A percentile compares a stretch with the other conserved stretches of the same genome.
Evolutionary conservation across 2,329 filamentous ascomycete genomes (phyloP).

Genomic region (Fusarium veterinarium): DNA sequence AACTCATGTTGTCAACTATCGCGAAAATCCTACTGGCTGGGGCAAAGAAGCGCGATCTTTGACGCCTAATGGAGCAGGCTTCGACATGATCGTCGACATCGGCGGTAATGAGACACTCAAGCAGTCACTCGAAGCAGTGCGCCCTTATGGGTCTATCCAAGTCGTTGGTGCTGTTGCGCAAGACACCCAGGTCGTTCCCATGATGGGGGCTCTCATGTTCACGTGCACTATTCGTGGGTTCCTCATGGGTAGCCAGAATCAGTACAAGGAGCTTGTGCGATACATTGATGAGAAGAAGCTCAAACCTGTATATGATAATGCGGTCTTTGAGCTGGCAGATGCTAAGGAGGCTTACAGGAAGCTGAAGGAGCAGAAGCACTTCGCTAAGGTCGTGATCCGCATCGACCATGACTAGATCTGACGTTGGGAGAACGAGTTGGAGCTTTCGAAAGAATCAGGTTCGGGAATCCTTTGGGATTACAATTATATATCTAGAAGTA

Average conservation of each 20-base stretch:
- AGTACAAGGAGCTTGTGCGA: slow-evolving; percentile 46
- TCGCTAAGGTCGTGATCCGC: slow-evolving; percentile 51
- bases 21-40: slow-evolving; percentile 64
- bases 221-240: slow-evolving; percentile 47
- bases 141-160: slow-evolving; percentile 49
- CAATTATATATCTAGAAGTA: background rate
- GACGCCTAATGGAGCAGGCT: slow-evolving; percentile 60
- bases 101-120: slow-evolving; percentile 71
- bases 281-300: slow-evolving; percentile 50
- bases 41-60: slow-evolving; percentile 66
- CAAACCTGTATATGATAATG: slow-evolving; percentile 47
- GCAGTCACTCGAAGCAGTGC: slow-evolving; percentile 64
- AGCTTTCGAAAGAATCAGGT: background rate
- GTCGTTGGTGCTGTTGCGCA: slow-evolving; percentile 49
- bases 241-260: slow-evolving; percentile 41
- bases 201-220: slow-evolving; percentile 41
- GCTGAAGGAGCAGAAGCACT: slow-evolving; percentile 50
- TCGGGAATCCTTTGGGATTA: background rate
- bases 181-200: slow-evolving; percentile 31
- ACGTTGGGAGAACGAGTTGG: accelerated
- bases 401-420: slow-evolving; percentile 31
- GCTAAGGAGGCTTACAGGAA: slow-evolving; percentile 49
- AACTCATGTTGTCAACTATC: slow-evolving; percentile 71
- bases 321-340: slow-evolving; percentile 47
- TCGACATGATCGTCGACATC: slow-evolving; percentile 74